A percentile compares a stretch with the other conserved stretches of the same genome.
Evolutionary conservation across 2,329 filamentous ascomycete species (phyloP).

Genomic region (Xylaria sp.): DNA sequence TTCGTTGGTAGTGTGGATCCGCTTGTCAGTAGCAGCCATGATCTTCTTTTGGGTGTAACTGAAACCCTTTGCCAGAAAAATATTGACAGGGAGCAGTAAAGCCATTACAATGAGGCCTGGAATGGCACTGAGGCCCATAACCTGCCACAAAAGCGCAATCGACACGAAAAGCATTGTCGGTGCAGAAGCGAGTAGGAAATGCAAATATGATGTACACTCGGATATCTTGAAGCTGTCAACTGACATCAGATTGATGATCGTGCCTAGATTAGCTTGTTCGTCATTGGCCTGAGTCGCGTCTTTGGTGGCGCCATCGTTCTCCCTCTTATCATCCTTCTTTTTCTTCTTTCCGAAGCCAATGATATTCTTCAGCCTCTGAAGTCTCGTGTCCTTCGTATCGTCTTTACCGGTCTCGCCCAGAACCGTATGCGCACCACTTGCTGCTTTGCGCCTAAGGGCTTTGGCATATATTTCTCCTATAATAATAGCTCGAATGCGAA

Average conservation of each 20-base stretch:
- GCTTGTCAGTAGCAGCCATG: slow-evolving; percentile 90
- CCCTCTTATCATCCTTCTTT: slow-evolving; percentile 53
- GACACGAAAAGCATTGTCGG: slow-evolving; percentile 89
- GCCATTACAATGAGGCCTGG: slow-evolving; percentile 93
- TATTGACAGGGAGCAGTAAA: slow-evolving; percentile 88
- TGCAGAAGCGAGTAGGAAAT: slow-evolving; percentile 93
- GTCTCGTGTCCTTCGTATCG: slow-evolving; percentile 52
- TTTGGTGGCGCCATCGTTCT: slow-evolving; percentile 49
- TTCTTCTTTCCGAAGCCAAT: slow-evolving; percentile 71
- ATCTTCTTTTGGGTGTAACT: slow-evolving; percentile 89
- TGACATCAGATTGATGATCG: slow-evolving; percentile 99
- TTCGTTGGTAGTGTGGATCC: slow-evolving; percentile 96
- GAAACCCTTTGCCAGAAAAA: slow-evolving; percentile 87
- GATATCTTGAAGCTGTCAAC: slow-evolving; percentile 99
- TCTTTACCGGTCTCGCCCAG: slow-evolving; percentile 68
- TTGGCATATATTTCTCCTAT: slow-evolving; percentile 98
- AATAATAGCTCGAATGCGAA: slow-evolving; percentile 91
- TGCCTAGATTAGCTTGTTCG: slow-evolving; percentile 89
- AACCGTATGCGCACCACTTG: slow-evolving; percentile 78
- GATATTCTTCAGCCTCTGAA: slow-evolving; percentile 64
- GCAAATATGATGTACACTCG: slow-evolving; percentile 92
- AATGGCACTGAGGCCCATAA: slow-evolving; percentile 92
- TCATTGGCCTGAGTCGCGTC: slow-evolving; percentile 59
- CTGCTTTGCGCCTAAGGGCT: slow-evolving; percentile 88
- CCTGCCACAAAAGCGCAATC: slow-evolving; percentile 83